Evolutionary conservation across 192 early-diverging fungal genomes (phyloP).

Genomic region (Haplosporangium gracile): DNA sequence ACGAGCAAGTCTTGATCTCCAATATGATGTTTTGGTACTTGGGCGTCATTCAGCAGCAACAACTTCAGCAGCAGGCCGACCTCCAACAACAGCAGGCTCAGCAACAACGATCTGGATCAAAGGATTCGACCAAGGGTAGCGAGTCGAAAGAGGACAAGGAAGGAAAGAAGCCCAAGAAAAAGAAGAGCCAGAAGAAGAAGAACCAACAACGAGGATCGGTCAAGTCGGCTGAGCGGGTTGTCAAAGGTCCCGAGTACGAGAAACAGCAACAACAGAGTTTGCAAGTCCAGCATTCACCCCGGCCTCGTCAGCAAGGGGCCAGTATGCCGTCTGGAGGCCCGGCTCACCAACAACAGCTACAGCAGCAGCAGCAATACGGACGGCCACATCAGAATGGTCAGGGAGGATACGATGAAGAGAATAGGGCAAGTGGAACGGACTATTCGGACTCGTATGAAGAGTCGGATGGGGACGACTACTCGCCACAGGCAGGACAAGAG

Average conservation of each 20-base stretch:
- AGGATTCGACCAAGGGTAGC: constrained; percentile 12
- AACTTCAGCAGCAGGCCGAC: constrained; percentile 43
- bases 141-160: constrained; percentile 31
- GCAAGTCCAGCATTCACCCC: constrained; percentile 10
- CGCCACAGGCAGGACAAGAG: constrained; percentile 3
- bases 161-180: constrained; percentile 30
- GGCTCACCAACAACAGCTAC: not conserved
- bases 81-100: constrained; percentile 52
- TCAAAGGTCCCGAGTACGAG: constrained; percentile 24
- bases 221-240: constrained; percentile 15
- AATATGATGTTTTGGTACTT: constrained; percentile 91
- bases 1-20: constrained; percentile 81
- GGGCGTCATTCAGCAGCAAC: constrained; percentile 73
- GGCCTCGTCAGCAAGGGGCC: constrained; percentile 15
- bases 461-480: constrained; percentile 8
- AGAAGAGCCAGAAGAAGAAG: constrained; percentile 53
- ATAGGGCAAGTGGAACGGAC: not conserved
- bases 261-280: constrained; percentile 25
- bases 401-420: constrained; percentile 6
- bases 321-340: not conserved
- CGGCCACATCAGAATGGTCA: not conserved
- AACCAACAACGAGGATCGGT: constrained; percentile 22
- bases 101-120: constrained; percentile 27
- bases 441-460: constrained; percentile 22
- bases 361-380: not conserved